A percentile compares a stretch with the other conserved stretches of the same genome.
phyloP scores from a whole-genome alignment of 192 early-diverging fungal species.

The Backusella luteola region DNA sequence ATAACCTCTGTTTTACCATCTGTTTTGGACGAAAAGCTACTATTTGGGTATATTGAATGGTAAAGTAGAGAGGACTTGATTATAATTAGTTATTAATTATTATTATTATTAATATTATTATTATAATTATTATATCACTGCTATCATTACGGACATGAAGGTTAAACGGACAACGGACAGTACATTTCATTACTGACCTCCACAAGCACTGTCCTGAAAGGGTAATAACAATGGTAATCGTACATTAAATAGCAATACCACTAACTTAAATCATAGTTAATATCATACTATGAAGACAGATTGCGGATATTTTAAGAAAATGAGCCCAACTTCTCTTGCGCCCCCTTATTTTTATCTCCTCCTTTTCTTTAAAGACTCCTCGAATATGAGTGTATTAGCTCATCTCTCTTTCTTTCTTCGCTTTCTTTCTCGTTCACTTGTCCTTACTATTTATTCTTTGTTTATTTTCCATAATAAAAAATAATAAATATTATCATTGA shows the following conservation, averaged over 20 bases:
- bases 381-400: neutral
- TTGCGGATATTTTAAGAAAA: neutral
- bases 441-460: neutral
- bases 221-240: neutral
- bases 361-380: neutral
- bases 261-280: conserved; percentile 1
- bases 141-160: neutral
- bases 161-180: conserved; percentile 8
- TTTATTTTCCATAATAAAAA: neutral
- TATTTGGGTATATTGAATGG: conserved; percentile 3
- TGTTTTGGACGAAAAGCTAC: neutral
- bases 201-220: neutral
- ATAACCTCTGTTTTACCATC: neutral
- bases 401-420: neutral
- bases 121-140: neutral
- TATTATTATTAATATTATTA: neutral
- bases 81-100: neutral
- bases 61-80: neutral
- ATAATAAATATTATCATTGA: neutral
- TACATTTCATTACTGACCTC: neutral
- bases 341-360: neutral
- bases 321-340: neutral
- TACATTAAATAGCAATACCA: neutral
- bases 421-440: neutral
- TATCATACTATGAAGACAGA: conserved; percentile 9